Evolutionary conservation across 495 filamentous ascomycete species (phyloP).

Genomic region (Penicillium canescens): DNA sequence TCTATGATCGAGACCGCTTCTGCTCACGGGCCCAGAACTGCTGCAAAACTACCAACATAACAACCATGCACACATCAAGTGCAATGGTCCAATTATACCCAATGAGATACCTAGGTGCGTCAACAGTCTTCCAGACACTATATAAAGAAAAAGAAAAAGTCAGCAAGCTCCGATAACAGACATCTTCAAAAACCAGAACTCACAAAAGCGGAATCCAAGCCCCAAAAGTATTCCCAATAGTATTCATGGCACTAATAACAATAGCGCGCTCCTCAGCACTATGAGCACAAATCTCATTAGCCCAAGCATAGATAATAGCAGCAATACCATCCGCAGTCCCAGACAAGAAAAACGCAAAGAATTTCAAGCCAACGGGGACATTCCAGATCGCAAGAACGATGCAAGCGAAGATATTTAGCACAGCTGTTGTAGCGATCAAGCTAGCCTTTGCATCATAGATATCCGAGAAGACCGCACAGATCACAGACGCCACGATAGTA

Average conservation of each 20-base stretch:
- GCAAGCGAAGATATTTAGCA: constrained; percentile 35
- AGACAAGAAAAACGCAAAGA: constrained; percentile 45
- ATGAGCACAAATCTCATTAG: constrained; percentile 55
- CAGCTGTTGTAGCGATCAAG: constrained; percentile 39
- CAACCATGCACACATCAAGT: constrained; percentile 29
- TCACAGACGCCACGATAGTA: constrained; percentile 40
- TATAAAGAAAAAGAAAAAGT: background rate
- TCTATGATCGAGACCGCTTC: constrained; percentile 5
- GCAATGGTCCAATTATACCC: constrained; percentile 31
- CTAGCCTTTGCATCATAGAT: constrained; percentile 36
- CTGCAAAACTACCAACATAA: constrained; percentile 22
- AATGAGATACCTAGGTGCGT: constrained; percentile 27
- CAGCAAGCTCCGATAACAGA: background rate
- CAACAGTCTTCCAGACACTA: constrained; percentile 30
- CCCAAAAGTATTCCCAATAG: constrained; percentile 48
- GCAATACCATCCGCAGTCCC: constrained; percentile 29
- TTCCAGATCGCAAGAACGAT: constrained; percentile 49
- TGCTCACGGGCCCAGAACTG: constrained; percentile 24
- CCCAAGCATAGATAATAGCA: constrained; percentile 41
- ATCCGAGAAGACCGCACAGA: constrained; percentile 46
- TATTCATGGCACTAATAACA: constrained; percentile 55
- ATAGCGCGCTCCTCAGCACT: constrained; percentile 59
- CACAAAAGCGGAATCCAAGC: constrained; percentile 29
- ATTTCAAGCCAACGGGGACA: constrained; percentile 45
- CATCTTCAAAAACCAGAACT: background rate